phyloP scores from a whole-genome alignment of 306 rosid species.

The Pyrus pyrifolia region DNA sequence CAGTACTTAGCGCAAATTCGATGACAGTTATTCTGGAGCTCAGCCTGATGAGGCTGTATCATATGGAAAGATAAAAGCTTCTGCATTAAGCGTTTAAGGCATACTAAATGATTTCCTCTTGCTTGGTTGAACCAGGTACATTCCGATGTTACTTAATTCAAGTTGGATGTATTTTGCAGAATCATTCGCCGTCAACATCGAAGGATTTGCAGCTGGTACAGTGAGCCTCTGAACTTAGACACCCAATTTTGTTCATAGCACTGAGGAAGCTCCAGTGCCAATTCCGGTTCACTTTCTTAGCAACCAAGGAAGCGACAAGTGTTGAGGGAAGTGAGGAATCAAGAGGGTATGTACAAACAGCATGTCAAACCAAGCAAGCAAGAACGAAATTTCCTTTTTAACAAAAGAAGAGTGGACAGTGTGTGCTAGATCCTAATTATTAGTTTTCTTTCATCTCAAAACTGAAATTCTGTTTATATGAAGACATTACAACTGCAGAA shows the following conservation, averaged over 20 bases:
- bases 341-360: background rate
- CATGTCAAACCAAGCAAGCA: background rate
- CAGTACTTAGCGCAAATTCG: too few relatives aligned
- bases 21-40: too few relatives aligned
- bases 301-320: background rate
- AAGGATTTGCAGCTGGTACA: background rate
- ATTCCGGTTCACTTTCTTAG: background rate
- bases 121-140: too few relatives aligned
- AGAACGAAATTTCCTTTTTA: background rate
- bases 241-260: background rate
- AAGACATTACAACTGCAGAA: conserved; percentile 5
- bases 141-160: too few relatives aligned
- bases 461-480: background rate
- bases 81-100: too few relatives aligned
- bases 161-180: too few relatives aligned
- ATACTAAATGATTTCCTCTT: too few relatives aligned
- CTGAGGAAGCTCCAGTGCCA: too few relatives aligned
- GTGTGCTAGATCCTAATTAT: background rate
- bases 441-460: background rate
- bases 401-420: background rate
- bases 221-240: background rate
- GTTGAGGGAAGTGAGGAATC: background rate
- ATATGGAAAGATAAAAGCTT: too few relatives aligned
- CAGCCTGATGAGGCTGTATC: too few relatives aligned
- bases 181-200: background rate